Evolutionary conservation across 73 alveolate genomes (phyloP).

Genomic region (Paraurostyla sp.): DNA sequence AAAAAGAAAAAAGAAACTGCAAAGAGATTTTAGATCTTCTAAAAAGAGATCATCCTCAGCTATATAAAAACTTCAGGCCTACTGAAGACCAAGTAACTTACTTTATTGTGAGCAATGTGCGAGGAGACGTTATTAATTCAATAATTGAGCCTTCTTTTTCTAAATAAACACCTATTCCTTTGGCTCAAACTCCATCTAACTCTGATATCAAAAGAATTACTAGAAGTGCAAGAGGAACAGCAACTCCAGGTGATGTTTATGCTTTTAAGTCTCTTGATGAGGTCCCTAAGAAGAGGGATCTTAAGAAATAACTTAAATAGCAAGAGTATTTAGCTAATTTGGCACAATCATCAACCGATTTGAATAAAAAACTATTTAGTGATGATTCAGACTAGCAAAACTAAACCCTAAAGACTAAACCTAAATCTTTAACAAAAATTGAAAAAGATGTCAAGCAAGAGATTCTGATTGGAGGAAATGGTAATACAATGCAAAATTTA

Average conservation of each 20-base stretch:
- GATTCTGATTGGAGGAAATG: no score
- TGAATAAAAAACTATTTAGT: not conserved
- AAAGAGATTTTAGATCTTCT: not conserved
- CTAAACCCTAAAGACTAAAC: not conserved
- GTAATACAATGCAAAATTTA: not conserved
- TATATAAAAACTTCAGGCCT: not conserved
- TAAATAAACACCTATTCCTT: not conserved
- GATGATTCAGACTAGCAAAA: not conserved
- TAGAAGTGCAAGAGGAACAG: not conserved
- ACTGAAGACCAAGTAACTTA: not conserved
- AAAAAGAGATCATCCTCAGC: not conserved
- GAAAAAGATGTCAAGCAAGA: not conserved
- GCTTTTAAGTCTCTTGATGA: constrained; percentile 16
- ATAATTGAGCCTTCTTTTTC: not conserved
- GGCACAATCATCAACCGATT: not conserved
- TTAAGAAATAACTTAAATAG: not conserved
- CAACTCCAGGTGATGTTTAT: constrained; percentile 24
- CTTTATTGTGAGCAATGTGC: no score
- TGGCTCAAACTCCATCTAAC: no score
- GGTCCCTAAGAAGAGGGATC: not conserved
- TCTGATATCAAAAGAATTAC: constrained; percentile 24
- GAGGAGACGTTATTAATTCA: not conserved
- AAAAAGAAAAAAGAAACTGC: not conserved
- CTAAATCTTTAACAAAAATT: not conserved
- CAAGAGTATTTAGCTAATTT: no score